Percentiles rank a stretch among this genome's conserved stretches.
Conservation (phyloP, 2,329 filamentous ascomycete genomes). For the Fusarium tjaetaba region DNA sequence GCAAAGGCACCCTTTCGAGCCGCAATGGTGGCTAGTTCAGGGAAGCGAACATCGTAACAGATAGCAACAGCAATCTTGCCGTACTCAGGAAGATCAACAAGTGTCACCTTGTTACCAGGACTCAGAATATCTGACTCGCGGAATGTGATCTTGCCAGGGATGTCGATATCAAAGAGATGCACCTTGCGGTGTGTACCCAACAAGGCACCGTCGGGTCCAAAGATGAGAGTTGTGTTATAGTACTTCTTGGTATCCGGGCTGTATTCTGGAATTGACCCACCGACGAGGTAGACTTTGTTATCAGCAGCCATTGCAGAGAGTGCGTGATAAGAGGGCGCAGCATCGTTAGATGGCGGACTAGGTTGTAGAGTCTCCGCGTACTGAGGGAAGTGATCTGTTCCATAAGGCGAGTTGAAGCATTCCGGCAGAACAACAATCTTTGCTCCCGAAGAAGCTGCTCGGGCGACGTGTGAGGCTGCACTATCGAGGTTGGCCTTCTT, state of each 20-base stretch:
- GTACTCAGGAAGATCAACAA: slow-evolving; percentile 88
- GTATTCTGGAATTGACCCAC: slow-evolving; percentile 91
- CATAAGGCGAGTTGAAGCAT: slow-evolving; percentile 99
- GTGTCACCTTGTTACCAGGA: slow-evolving; percentile 84
- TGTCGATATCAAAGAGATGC: slow-evolving; percentile 97
- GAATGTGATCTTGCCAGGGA: slow-evolving; percentile 93
- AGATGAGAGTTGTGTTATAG: slow-evolving; percentile 92
- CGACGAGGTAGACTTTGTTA: slow-evolving; percentile 82
- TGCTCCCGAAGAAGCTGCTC: slow-evolving; percentile 80
- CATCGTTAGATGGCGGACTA: slow-evolving; percentile 73
- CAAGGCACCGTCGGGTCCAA: slow-evolving; percentile 79
- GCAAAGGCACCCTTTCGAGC: slow-evolving; percentile 87
- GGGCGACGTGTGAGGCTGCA: slow-evolving; percentile 83
- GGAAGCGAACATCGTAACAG: slow-evolving; percentile 98
- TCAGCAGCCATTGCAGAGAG: slow-evolving; percentile 83
- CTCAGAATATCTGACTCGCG: slow-evolving; percentile 88
- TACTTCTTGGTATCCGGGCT: slow-evolving; percentile 68
- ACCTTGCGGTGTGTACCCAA: slow-evolving; percentile 93
- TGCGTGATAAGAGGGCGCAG: slow-evolving; percentile 86
- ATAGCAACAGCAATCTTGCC: slow-evolving; percentile 89
- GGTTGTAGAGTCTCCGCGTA: slow-evolving; percentile 91
- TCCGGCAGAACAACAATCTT: slow-evolving; percentile 92
- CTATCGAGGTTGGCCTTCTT: slow-evolving; percentile 85
- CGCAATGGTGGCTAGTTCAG: slow-evolving; percentile 89
- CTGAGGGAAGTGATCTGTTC: slow-evolving; percentile 85